Evolutionary conservation across 495 filamentous ascomycete genomes (phyloP).

Genomic region (Penicillium pancosmium): DNA sequence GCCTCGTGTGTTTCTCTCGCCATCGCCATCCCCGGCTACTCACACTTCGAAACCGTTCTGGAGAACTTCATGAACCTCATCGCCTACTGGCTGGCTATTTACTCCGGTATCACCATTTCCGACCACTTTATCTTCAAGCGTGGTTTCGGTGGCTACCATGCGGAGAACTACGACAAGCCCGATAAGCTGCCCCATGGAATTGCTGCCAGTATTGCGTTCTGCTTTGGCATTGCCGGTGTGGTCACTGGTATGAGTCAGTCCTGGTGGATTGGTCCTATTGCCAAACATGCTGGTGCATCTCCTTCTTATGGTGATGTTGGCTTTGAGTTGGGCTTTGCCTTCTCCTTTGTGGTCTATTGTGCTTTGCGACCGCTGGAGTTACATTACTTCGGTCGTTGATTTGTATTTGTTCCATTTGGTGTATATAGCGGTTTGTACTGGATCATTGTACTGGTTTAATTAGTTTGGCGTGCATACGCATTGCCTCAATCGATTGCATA

Average conservation of each 20-base stretch:
- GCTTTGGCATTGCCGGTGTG: slow-evolving; percentile 70
- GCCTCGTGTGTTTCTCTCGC: slow-evolving; percentile 71
- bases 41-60: slow-evolving; percentile 69
- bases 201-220: slow-evolving; percentile 68
- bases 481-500: not conserved
- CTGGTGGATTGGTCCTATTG: slow-evolving; percentile 77
- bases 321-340: slow-evolving; percentile 65
- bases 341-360: slow-evolving; percentile 36
- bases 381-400: slow-evolving; percentile 39
- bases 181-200: slow-evolving; percentile 68
- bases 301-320: slow-evolving; percentile 66
- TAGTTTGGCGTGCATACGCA: not conserved
- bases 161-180: slow-evolving; percentile 62
- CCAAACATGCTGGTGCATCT: slow-evolving; percentile 55
- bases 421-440: slow-evolving; percentile 15
- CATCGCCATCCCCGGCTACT: slow-evolving; percentile 78
- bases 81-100: slow-evolving; percentile 85
- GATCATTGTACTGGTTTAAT: not conserved
- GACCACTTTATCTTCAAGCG: slow-evolving; percentile 81
- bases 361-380: slow-evolving; percentile 40
- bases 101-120: slow-evolving; percentile 68
- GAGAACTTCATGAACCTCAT: slow-evolving; percentile 81
- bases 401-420: slow-evolving; percentile 10
- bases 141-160: slow-evolving; percentile 62
- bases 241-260: slow-evolving; percentile 76